Evolutionary conservation across 2,329 filamentous ascomycete genomes (phyloP).

Genomic region (Alternaria arbusti): DNA sequence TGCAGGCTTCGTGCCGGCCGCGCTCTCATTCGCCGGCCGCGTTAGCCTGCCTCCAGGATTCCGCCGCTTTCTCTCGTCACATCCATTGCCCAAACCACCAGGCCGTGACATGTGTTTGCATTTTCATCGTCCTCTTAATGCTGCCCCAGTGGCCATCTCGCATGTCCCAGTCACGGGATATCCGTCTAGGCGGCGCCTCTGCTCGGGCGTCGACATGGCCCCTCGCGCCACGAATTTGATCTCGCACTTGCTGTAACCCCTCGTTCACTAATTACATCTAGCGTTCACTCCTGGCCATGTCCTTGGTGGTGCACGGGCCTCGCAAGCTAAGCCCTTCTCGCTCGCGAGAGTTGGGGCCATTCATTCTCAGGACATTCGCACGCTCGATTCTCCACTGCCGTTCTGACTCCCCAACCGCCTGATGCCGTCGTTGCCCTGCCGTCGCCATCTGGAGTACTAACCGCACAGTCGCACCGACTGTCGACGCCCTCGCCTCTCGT

Average conservation of each 20-base stretch:
- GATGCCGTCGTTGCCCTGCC: conserved; percentile 22
- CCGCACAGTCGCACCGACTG: conserved; percentile 23
- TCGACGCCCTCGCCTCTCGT: conserved; percentile 15
- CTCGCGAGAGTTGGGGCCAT: conserved; percentile 18
- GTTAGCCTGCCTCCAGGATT: conserved; percentile 1
- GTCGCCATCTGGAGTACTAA: conserved; percentile 15
- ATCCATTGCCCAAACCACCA: conserved; percentile 10
- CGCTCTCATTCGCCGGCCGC: conserved; percentile 1
- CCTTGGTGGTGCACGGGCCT: conserved; percentile 10
- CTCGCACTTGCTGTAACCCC: conserved; percentile 9
- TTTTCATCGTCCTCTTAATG: conserved; percentile 4
- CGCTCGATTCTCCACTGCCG: conserved; percentile 26
- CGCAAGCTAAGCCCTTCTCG: conserved; percentile 13
- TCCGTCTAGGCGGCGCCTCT: neutral
- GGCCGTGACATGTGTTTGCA: conserved; percentile 4
- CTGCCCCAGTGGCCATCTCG: neutral
- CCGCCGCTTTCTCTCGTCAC: conserved; percentile 14
- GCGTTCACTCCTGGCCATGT: conserved; percentile 18
- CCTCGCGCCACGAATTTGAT: conserved; percentile 7
- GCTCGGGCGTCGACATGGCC: neutral
- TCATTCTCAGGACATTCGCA: conserved; percentile 23
- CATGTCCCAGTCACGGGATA: neutral
- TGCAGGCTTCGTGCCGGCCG: neutral
- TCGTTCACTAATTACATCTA: conserved; percentile 25
- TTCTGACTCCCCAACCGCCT: conserved; percentile 33